phyloP scores from a whole-genome alignment of 805 yeast species.

The Candida ponderosae region DNA sequence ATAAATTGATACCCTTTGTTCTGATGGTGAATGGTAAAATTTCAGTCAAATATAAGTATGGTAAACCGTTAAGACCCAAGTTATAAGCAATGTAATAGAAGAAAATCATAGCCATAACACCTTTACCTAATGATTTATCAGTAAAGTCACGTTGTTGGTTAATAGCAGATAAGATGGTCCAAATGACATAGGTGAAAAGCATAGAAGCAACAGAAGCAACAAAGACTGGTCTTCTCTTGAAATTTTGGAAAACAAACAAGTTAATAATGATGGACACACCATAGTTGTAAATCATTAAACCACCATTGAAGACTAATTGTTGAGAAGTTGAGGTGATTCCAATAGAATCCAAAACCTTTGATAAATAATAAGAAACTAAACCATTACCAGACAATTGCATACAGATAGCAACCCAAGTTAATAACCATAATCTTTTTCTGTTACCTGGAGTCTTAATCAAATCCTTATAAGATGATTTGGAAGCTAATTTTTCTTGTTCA shows the following conservation, averaged over 20 bases:
- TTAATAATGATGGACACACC: constrained; percentile 24
- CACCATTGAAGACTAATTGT: constrained; percentile 44
- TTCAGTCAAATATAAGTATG: constrained; percentile 38
- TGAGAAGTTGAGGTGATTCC: constrained; percentile 40
- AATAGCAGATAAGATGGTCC: constrained; percentile 40
- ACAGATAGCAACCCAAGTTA: constrained; percentile 25
- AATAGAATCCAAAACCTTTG: constrained; percentile 41
- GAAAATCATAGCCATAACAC: constrained; percentile 45
- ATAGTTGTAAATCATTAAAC: constrained; percentile 40
- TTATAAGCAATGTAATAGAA: constrained; percentile 34
- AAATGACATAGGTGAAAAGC: constrained; percentile 29
- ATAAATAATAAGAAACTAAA: constrained; percentile 42
- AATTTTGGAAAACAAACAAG: constrained; percentile 19
- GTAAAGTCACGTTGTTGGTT: constrained; percentile 33
- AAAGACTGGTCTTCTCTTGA: constrained; percentile 31
- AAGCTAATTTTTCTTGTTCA: constrained; percentile 30
- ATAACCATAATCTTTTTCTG: constrained; percentile 33
- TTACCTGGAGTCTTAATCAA: constrained; percentile 30
- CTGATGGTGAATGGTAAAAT: constrained; percentile 25
- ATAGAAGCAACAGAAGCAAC: constrained; percentile 27
- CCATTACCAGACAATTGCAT: constrained; percentile 47
- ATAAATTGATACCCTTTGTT: constrained; percentile 22
- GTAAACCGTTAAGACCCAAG: constrained; percentile 36
- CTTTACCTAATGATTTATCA: constrained; percentile 33
- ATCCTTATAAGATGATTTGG: constrained; percentile 28